Percentiles rank a stretch among this genome's conserved stretches.
These are phyloP conservation scores for Talaromyces trachyspermus DNA, from an alignment of 495 filamentous ascomycete species.

Conservation along the genomic window DNA sequence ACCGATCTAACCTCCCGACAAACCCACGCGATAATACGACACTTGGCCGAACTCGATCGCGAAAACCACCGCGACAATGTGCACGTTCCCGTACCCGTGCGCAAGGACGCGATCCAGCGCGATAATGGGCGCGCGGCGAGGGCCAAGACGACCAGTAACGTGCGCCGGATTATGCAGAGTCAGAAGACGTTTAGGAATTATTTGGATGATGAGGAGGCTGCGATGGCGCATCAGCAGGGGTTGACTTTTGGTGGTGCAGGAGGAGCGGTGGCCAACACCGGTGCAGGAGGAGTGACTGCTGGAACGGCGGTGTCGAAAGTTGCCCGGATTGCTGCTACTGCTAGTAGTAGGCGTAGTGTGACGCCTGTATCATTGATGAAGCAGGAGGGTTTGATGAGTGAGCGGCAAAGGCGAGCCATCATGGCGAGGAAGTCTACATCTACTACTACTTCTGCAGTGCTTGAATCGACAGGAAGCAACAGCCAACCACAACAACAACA, in stretches of 20 bases:
- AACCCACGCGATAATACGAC: conserved; percentile 66
- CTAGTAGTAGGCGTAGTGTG: conserved; percentile 28
- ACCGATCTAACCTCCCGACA: conserved; percentile 65
- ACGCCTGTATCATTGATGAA: too few relatives aligned
- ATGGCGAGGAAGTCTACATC: conserved; percentile 6
- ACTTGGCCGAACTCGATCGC: conserved; percentile 70
- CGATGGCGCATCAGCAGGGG: conserved; percentile 42
- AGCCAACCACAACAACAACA: conserved; percentile 17
- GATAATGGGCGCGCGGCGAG: conserved; percentile 1
- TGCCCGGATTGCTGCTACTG: conserved; percentile 19
- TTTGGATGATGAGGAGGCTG: conserved; percentile 79
- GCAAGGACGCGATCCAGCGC: conserved; percentile 30
- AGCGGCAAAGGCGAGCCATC: conserved; percentile 4
- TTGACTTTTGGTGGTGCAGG: too few relatives aligned
- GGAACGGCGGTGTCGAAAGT: conserved; percentile 2
- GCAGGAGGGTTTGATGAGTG: background rate
- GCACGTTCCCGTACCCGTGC: conserved; percentile 54
- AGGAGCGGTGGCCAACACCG: background rate
- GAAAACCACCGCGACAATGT: conserved; percentile 66
- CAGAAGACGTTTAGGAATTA: conserved; percentile 92
- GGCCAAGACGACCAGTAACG: conserved; percentile 36
- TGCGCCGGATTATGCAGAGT: conserved; percentile 83
- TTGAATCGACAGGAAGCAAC: too few relatives aligned
- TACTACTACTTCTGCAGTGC: too few relatives aligned
- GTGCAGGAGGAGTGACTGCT: background rate